Percentiles rank a stretch among this genome's conserved stretches.
These are phyloP conservation scores for Castanea crenata DNA, from an alignment of 306 rosid species.

Conservation along the genomic window DNA sequence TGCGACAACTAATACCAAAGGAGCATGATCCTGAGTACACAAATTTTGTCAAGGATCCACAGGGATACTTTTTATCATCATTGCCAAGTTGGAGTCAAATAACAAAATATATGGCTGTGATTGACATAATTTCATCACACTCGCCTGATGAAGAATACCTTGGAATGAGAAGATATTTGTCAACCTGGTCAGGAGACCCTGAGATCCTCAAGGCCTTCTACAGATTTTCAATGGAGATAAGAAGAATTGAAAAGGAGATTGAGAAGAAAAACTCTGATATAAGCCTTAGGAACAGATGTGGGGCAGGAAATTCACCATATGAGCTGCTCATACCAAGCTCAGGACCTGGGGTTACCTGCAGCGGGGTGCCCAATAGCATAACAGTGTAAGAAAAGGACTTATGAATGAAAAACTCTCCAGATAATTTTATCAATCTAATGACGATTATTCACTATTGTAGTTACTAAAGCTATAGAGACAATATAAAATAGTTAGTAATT, in stretches of 20 bases:
- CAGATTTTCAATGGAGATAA: slow-evolving; percentile 39
- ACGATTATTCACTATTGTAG: not conserved
- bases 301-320: slow-evolving; percentile 30
- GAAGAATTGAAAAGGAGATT: slow-evolving; percentile 34
- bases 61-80: slow-evolving; percentile 29
- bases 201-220: slow-evolving; percentile 35
- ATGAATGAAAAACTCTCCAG: not conserved
- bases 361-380: slow-evolving; percentile 47
- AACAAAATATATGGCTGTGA: slow-evolving; percentile 39
- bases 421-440: not conserved
- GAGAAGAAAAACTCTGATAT: slow-evolving; percentile 34
- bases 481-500: no score
- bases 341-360: slow-evolving; percentile 35
- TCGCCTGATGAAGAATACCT: slow-evolving; percentile 45
- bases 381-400: slow-evolving; percentile 16
- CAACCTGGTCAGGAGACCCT: slow-evolving; percentile 34
- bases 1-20: slow-evolving; percentile 31
- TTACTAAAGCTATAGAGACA: no score
- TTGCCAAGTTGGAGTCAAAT: slow-evolving; percentile 42
- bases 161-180: slow-evolving; percentile 28
- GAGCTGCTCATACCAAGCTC: slow-evolving; percentile 46
- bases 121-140: slow-evolving; percentile 40
- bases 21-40: slow-evolving; percentile 26
- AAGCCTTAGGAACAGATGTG: slow-evolving; percentile 34
- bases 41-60: slow-evolving; percentile 22